A percentile compares a stretch with the other conserved stretches of the same genome.
These are phyloP conservation scores for Colletotrichum limetticola DNA, from an alignment of 2,329 filamentous ascomycete species.

Conservation along the genomic window DNA sequence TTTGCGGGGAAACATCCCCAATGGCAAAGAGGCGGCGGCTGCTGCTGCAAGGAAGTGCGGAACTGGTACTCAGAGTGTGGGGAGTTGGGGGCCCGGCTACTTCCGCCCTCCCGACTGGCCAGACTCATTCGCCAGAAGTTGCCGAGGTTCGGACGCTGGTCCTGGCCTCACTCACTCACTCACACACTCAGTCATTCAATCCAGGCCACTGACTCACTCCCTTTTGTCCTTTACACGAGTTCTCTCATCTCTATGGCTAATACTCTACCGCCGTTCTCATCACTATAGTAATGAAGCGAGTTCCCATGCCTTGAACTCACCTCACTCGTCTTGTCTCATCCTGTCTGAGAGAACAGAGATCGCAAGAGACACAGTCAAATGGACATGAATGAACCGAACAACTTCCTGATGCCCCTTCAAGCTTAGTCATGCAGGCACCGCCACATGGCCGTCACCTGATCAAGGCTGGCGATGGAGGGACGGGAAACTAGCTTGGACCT, in stretches of 20 bases:
- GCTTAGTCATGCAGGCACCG: conserved; percentile 1
- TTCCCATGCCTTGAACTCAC: too few relatives aligned
- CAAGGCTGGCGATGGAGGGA: conserved; percentile 4
- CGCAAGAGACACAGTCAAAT: background rate
- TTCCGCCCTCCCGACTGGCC: conserved; percentile 26
- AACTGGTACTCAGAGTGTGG: background rate
- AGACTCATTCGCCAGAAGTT: conserved; percentile 28
- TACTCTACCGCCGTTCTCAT: background rate
- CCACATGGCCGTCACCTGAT: conserved; percentile 13
- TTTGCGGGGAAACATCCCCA: conserved; percentile 56
- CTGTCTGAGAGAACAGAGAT: too few relatives aligned
- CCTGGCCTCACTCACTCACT: background rate
- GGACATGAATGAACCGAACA: background rate
- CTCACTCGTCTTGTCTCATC: too few relatives aligned
- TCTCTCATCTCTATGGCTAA: too few relatives aligned
- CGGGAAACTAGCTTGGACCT: conserved; percentile 18
- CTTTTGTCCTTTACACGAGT: background rate
- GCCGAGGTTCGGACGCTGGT: conserved; percentile 34
- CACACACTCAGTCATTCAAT: background rate
- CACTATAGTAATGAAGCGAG: background rate
- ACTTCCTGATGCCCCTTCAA: background rate
- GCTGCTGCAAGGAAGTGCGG: background rate
- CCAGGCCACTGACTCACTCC: background rate
- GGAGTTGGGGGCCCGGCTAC: conserved; percentile 2
- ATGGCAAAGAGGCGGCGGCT: too few relatives aligned